These are phyloP conservation scores for Pichia californica DNA, from an alignment of 805 yeast species.

Conservation along the genomic window DNA sequence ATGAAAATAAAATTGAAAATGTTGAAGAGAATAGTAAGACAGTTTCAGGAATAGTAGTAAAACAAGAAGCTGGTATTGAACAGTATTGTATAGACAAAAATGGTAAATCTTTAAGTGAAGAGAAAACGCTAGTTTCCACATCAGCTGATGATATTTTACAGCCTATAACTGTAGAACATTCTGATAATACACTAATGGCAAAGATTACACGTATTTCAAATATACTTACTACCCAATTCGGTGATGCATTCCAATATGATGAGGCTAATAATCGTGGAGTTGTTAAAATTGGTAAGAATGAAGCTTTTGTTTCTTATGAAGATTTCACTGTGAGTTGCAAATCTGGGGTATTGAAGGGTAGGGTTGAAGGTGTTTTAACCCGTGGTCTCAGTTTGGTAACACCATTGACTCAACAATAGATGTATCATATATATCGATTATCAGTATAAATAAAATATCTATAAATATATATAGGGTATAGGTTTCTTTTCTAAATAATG, in stretches of 20 bases:
- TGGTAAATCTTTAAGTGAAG: not conserved
- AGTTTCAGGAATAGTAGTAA: too few species aligned
- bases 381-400: slow-evolving; percentile 79
- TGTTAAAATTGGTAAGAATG: slow-evolving; percentile 67
- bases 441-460: too few species aligned
- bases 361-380: slow-evolving; percentile 74
- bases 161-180: slow-evolving; percentile 8
- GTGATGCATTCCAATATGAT: slow-evolving; percentile 53
- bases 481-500: not conserved
- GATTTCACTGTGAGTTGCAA: slow-evolving; percentile 63
- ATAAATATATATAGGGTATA: too few species aligned
- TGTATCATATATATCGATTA: too few species aligned
- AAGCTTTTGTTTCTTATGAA: slow-evolving; percentile 61
- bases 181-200: too few species aligned
- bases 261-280: slow-evolving; percentile 42
- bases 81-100: too few species aligned
- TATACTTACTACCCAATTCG: slow-evolving; percentile 97
- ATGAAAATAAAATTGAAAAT: too few species aligned
- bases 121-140: too few species aligned
- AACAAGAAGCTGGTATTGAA: not conserved
- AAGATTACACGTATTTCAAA: too few species aligned
- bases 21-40: too few species aligned
- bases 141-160: not conserved
- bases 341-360: slow-evolving; percentile 68
- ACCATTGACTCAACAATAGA: slow-evolving; percentile 59